Evolutionary conservation across 169 alveolate species (phyloP).

Genomic region (Plasmodium billcollinsi): DNA sequence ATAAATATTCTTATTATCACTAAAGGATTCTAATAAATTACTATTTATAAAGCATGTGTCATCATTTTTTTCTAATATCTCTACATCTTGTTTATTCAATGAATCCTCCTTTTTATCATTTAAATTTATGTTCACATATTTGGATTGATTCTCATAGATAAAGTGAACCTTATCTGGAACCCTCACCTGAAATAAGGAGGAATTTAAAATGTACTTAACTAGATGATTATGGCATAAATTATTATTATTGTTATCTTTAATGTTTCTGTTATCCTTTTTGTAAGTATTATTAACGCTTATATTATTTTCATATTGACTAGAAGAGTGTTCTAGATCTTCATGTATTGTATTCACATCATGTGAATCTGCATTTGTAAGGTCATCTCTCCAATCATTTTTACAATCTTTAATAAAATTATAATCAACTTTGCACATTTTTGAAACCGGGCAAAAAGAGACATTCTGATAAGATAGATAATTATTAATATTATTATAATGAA

Average conservation of each 20-base stretch:
- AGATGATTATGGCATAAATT: background rate
- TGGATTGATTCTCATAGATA: background rate
- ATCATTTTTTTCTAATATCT: too few species aligned
- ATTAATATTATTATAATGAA: too few species aligned
- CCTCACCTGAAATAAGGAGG: constrained; percentile 46
- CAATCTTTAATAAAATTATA: background rate
- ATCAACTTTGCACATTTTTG: constrained; percentile 13
- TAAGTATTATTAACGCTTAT: background rate
- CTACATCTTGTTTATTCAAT: too few species aligned
- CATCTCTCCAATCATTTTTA: background rate
- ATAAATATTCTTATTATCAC: too few species aligned
- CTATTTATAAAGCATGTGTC: too few species aligned
- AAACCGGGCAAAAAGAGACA: background rate
- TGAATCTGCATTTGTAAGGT: background rate
- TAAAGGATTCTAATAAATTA: too few species aligned
- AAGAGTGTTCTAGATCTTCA: background rate
- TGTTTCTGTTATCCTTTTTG: background rate
- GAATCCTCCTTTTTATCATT: too few species aligned
- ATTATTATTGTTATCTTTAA: background rate
- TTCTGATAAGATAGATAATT: background rate
- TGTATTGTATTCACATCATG: background rate
- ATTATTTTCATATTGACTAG: background rate
- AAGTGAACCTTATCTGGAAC: constrained; percentile 4
- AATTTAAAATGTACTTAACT: constrained; percentile 55
- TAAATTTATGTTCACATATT: too few species aligned